Percentiles rank a stretch among this genome's conserved stretches.
Conservation (phyloP, 495 filamentous ascomycete genomes). For the Parachaetomium inaequale region DNA sequence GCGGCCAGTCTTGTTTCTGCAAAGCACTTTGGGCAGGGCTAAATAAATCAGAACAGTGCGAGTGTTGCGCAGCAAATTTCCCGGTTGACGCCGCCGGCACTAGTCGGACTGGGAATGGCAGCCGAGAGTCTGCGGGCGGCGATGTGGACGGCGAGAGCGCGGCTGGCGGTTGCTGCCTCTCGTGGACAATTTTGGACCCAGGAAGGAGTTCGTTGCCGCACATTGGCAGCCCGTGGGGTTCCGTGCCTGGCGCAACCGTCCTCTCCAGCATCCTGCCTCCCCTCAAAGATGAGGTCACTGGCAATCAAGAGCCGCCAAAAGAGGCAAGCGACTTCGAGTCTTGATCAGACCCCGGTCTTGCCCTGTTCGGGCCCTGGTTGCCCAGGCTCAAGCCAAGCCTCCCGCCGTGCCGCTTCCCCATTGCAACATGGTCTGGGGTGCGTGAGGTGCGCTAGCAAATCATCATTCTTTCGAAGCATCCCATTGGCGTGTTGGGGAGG, state of each 20-base stretch:
- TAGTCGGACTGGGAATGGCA: conserved; percentile 11
- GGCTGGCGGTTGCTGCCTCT: not conserved
- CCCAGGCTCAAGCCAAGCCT: conserved; percentile 4
- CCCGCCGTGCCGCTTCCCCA: conserved; percentile 17
- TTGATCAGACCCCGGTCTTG: not conserved
- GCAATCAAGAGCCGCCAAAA: not conserved
- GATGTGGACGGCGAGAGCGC: not conserved
- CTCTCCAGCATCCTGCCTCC: not conserved
- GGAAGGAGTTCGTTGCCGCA: conserved; percentile 3
- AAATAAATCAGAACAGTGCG: not conserved
- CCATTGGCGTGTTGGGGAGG: conserved; percentile 13
- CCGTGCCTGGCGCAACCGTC: not conserved
- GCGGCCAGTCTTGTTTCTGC: not conserved
- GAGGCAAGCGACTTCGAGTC: conserved; percentile 1
- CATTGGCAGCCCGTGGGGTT: not conserved
- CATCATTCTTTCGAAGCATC: conserved; percentile 13
- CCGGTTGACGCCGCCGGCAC: not conserved
- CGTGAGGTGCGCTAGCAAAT: not conserved
- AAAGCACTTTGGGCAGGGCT: not conserved
- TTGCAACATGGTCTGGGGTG: conserved; percentile 12
- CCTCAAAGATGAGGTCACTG: not conserved
- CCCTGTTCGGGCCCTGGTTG: conserved; percentile 5
- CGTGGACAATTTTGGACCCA: not conserved
- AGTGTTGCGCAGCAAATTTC: conserved; percentile 10
- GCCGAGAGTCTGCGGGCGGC: not conserved